Base-by-base conservation (phyloP, 1,284 basidiomycete genomes). In the Gymnopus androsaceus region DNA sequence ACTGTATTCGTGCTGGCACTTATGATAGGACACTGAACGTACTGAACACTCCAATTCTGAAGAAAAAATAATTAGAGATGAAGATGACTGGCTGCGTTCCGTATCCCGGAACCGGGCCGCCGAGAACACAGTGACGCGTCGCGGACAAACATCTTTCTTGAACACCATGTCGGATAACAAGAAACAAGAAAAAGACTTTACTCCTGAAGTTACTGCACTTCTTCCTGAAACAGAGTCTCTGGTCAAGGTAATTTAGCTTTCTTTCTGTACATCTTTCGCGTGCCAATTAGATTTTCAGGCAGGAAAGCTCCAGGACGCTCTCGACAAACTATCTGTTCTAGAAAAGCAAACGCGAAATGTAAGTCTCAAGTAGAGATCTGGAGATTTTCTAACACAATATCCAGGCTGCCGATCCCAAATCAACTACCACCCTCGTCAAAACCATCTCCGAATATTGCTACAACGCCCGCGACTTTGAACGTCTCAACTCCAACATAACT, bases 321-420 rank as follows among this genome's bases (percentile, higher is more conserved):
- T 98, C 17, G 97, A 99, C 72, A 94, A 92, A 74, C 84, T 99
- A 54, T 82, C 94, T 56, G 76, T 78, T 3, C 78, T 99, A 1
- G 97, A 99, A 76, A 99, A 99, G 75, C 95, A 97, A 72, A 90
- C 96, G 4, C 84, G 97, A 73, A 98, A 98, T 78, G 96, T 94
- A 61, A 53, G 86, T 70, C 8, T 12, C 15, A 25, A 15, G 9
- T 34, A 2, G 46, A 0, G 15, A 19, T 45, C 4, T 37, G 15
- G 19, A 21, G n/a, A 17, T 40, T 31, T 30, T 17, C 25, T 44
- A 19, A 48, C 2, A 7, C 19, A 8, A 31, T 27, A 50, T 48
- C 15, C 64, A 97, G 94, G 94, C 96, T 14, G 90, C 95, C 52
- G 97, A 99, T 79, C 80, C 95, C 50, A 72, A 84, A 37, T 98